A percentile compares a stretch with the other conserved stretches of the same genome.
phyloP scores from a whole-genome alignment of 2,329 filamentous ascomycete genomes.

The Botryotinia narcissicola region DNA sequence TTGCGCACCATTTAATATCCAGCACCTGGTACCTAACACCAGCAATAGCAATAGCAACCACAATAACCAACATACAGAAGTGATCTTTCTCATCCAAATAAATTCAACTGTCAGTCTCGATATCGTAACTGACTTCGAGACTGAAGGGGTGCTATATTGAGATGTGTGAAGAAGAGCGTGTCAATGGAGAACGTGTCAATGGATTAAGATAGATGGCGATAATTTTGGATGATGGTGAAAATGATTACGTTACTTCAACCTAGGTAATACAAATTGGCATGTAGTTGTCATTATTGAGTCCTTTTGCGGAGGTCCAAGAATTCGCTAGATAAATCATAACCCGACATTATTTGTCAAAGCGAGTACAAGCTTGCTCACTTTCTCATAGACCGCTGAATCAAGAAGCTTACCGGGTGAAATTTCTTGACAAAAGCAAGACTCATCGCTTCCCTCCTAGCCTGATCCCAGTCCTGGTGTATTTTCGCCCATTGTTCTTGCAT shows the following conservation, averaged over 20 bases:
- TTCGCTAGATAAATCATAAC: background rate
- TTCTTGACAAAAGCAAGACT: background rate
- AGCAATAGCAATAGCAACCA: too few species aligned
- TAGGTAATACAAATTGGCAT: background rate
- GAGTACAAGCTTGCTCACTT: background rate
- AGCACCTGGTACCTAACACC: background rate
- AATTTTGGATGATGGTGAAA: background rate
- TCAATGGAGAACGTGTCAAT: background rate
- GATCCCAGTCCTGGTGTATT: rapidly evolving
- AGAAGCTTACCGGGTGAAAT: background rate
- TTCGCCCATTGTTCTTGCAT: background rate
- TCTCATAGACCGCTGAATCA: background rate
- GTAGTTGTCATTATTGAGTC: background rate
- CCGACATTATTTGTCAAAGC: background rate
- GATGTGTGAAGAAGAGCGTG: background rate
- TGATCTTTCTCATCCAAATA: too few species aligned
- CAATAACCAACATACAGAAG: too few species aligned
- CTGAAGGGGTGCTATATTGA: background rate
- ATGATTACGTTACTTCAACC: background rate
- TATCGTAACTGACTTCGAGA: background rate
- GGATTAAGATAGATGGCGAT: background rate
- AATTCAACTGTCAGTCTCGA: too few species aligned
- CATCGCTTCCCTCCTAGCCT: background rate
- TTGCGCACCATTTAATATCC: background rate
- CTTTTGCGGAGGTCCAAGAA: background rate